Percentiles rank a stretch among this genome's conserved stretches.
Conservation (phyloP, 768 basidiomycete genomes). For the Lactifluus piperatus region DNA sequence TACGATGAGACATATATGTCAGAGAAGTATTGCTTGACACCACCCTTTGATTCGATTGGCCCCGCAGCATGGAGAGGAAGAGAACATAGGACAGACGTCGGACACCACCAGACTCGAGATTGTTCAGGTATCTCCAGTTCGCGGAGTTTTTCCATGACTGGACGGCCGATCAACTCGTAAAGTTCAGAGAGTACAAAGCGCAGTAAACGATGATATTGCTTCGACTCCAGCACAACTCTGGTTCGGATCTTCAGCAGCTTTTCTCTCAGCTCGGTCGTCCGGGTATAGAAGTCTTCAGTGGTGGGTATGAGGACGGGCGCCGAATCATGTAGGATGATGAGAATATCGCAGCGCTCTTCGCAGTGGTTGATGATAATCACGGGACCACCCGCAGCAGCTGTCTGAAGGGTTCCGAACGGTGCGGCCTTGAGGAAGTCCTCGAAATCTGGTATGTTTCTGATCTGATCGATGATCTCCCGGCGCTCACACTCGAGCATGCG, state of each 20-base stretch:
- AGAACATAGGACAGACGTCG: slow-evolving; percentile 12
- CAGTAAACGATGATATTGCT: background rate
- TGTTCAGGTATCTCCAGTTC: slow-evolving; percentile 6
- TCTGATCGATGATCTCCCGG: background rate
- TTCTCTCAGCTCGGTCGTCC: background rate
- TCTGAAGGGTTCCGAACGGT: background rate
- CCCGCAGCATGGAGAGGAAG: slow-evolving; percentile 19
- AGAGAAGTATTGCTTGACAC: background rate
- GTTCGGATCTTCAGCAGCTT: background rate
- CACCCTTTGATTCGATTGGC: background rate
- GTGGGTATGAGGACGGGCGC: slow-evolving; percentile 4
- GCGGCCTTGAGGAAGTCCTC: slow-evolving; percentile 1
- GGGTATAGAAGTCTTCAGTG: background rate
- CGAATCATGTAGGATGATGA: slow-evolving; percentile 1
- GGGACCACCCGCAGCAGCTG: slow-evolving; percentile 4
- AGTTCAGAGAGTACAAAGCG: slow-evolving; percentile 3
- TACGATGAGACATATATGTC: slow-evolving; percentile 13
- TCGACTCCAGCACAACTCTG: background rate
- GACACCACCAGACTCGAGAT: slow-evolving; percentile 15
- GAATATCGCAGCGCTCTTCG: slow-evolving; percentile 2
- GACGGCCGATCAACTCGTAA: slow-evolving; percentile 4
- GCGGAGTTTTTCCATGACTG: background rate
- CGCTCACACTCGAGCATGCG: background rate
- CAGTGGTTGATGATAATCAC: slow-evolving; percentile 11
- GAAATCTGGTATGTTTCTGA: background rate